A percentile compares a stretch with the other conserved stretches of the same genome.
These are phyloP conservation scores for Hyaloscypha hepaticicola DNA, from an alignment of 495 filamentous ascomycete species.

Conservation along the genomic window DNA sequence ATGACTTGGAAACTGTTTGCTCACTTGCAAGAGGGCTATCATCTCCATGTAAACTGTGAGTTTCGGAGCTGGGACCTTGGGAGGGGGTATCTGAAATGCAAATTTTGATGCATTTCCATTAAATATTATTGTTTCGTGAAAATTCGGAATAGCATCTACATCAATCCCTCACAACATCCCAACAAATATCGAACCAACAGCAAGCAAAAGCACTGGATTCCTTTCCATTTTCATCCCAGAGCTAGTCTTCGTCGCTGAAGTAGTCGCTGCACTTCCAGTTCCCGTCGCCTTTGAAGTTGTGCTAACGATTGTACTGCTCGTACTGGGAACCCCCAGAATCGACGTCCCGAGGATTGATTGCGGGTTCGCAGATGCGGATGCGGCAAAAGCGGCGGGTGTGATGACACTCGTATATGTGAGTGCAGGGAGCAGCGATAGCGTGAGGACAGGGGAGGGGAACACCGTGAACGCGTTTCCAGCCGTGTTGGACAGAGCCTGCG, in stretches of 20 bases:
- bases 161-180: too few species aligned
- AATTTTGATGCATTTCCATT: too few species aligned
- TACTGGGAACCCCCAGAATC: not conserved
- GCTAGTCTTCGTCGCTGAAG: not conserved
- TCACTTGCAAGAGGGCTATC: too few species aligned
- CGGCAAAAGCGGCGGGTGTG: not conserved
- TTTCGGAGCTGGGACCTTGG: too few species aligned
- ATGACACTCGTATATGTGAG: slow-evolving; percentile 5
- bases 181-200: not conserved
- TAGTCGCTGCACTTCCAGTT: not conserved
- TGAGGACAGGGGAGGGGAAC: not conserved
- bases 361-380: not conserved
- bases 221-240: not conserved
- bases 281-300: not conserved
- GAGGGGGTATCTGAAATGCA: too few species aligned
- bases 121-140: too few species aligned
- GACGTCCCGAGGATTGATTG: not conserved
- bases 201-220: not conserved
- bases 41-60: too few species aligned
- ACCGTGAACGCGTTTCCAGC: slow-evolving; percentile 11
- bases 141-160: too few species aligned
- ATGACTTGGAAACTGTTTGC: too few species aligned
- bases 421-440: not conserved
- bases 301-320: too few species aligned
- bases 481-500: not conserved